Evolutionary conservation across 225 moss, liverwort and hornwort genomes (phyloP).

Genomic region (Lunularia cruciata): DNA sequence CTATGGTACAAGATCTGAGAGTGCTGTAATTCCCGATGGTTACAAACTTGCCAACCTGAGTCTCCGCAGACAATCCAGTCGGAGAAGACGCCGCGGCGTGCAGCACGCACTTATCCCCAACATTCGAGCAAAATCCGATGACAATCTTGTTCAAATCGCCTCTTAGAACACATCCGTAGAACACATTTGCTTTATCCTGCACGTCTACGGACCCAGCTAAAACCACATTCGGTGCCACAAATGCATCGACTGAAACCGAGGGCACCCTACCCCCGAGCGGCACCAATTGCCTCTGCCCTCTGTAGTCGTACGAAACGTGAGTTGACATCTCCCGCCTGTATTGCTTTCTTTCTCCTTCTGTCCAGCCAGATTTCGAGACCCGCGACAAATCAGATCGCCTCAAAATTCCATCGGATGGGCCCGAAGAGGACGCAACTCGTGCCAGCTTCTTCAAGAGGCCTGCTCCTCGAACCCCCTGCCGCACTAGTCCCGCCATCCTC

Average conservation of each 20-base stretch:
- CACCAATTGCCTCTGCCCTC: constrained; percentile 76
- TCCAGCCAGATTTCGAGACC: neutral
- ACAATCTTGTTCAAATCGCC: constrained; percentile 89
- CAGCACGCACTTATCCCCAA: constrained; percentile 86
- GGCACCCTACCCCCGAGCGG: constrained; percentile 68
- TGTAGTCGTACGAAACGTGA: constrained; percentile 68
- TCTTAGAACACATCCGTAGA: constrained; percentile 82
- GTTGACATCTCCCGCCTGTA: constrained; percentile 26
- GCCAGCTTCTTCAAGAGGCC: constrained; percentile 17
- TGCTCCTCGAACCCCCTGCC: constrained; percentile 21
- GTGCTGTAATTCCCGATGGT: constrained; percentile 74
- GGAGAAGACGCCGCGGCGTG: constrained; percentile 75
- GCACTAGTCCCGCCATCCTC: constrained; percentile 32
- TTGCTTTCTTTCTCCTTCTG: no score
- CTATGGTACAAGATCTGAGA: constrained; percentile 90
- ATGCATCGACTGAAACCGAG: constrained; percentile 81
- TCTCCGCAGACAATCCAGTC: constrained; percentile 72
- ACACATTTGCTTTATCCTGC: constrained; percentile 81
- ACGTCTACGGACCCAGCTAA: constrained; percentile 79
- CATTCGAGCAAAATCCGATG: constrained; percentile 72
- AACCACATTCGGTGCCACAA: constrained; percentile 77
- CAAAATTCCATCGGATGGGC: neutral
- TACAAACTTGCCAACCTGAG: constrained; percentile 75
- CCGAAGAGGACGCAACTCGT: constrained; percentile 8
- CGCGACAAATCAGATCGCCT: neutral